phyloP scores from a whole-genome alignment of 164 flowering plant genomes.

The Stephania cephalantha region DNA sequence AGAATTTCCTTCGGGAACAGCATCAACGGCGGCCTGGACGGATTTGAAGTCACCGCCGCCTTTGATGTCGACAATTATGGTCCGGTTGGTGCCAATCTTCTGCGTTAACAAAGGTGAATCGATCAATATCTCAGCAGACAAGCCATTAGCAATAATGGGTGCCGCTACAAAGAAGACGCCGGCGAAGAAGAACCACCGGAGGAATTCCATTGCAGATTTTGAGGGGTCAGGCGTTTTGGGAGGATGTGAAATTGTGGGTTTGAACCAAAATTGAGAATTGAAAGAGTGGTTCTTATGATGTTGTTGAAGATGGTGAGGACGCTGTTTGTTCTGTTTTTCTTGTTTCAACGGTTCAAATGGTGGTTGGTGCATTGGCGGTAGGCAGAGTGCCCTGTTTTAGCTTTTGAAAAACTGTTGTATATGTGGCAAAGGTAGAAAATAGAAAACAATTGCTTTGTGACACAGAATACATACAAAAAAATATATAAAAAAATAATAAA shows the following conservation, averaged over 20 bases:
- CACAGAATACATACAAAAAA: not conserved
- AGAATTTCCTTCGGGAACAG: slow-evolving; percentile 62
- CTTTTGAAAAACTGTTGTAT: not conserved
- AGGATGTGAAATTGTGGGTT: not conserved
- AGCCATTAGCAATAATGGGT: slow-evolving; percentile 1
- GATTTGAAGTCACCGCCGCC: slow-evolving; percentile 75
- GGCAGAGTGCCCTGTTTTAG: not conserved
- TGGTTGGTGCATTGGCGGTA: not conserved
- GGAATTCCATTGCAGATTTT: not conserved
- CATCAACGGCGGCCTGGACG: slow-evolving; percentile 69
- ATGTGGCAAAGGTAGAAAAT: slow-evolving; percentile 1
- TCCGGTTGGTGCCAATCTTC: slow-evolving; percentile 49
- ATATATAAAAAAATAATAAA: no score
- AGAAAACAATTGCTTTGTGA: not conserved
- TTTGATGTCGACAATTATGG: slow-evolving; percentile 55
- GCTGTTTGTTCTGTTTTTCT: not conserved
- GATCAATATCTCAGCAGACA: slow-evolving; percentile 22
- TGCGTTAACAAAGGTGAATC: slow-evolving; percentile 57
- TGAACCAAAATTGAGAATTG: not conserved
- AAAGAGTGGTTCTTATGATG: not conserved
- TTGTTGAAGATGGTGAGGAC: not conserved
- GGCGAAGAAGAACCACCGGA: not conserved
- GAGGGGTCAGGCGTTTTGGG: not conserved
- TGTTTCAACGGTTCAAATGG: not conserved
- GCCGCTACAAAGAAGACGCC: not conserved